A percentile compares a stretch with the other conserved stretches of the same genome.
Conservation (phyloP, 2,329 filamentous ascomycete species). For the Thelonectria discophora region DNA sequence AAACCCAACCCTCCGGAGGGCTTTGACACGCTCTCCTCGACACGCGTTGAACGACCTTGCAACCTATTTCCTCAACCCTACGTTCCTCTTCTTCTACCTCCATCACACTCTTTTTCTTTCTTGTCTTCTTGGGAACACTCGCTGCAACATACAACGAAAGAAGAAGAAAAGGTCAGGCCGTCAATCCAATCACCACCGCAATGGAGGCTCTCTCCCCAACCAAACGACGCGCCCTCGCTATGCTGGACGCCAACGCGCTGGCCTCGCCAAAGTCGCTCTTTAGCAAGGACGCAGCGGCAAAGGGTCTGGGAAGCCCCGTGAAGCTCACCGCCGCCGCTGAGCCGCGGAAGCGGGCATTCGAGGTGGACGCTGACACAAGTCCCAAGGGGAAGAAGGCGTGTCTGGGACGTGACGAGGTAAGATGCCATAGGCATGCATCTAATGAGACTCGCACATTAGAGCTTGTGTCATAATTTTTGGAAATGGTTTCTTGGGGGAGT, state of each 20-base stretch:
- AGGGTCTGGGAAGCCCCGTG: constrained; percentile 36
- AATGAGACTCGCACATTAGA: too few species aligned
- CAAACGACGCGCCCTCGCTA: constrained; percentile 60
- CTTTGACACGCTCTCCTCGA: constrained; percentile 7
- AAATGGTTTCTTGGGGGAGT: too few species aligned
- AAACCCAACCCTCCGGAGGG: too few species aligned
- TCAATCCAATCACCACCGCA: constrained; percentile 2
- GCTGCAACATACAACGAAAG: too few species aligned
- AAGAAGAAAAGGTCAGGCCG: neutral
- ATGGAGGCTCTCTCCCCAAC: constrained; percentile 49
- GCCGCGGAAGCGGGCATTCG: constrained; percentile 43
- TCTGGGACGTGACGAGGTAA: constrained; percentile 46
- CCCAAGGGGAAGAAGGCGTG: constrained; percentile 47
- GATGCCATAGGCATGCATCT: too few species aligned
- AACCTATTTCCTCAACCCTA: neutral
- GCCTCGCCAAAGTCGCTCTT: constrained; percentile 42
- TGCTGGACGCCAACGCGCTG: constrained; percentile 57
- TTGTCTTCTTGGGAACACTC: neutral
- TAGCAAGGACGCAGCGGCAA: constrained; percentile 21
- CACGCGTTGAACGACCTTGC: constrained; percentile 5
- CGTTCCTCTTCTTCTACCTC: neutral
- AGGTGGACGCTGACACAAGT: constrained; percentile 34
- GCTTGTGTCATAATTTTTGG: too few species aligned
- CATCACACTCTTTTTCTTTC: neutral
- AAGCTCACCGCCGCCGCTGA: constrained; percentile 40